Evolutionary conservation across 352 stramenopile genomes (phyloP).

Genomic region (Phytophthora boehmeriae): DNA sequence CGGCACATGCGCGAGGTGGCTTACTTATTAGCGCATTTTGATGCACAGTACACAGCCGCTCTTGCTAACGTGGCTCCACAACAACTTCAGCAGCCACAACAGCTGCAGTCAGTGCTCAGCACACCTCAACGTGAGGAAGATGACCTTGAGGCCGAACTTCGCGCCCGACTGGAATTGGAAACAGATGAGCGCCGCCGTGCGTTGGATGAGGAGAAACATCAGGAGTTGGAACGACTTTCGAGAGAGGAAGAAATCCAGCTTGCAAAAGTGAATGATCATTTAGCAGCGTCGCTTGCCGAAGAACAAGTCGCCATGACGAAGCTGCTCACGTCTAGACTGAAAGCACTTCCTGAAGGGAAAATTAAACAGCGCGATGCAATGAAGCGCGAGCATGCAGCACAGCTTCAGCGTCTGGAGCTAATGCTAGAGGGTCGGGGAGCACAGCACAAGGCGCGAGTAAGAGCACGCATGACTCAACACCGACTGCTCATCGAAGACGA

Average conservation of each 20-base stretch:
- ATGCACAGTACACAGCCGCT: constrained; percentile 23
- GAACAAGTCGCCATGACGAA: constrained; percentile 48
- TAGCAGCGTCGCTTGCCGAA: constrained; percentile 32
- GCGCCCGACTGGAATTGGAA: constrained; percentile 55
- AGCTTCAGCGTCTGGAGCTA: constrained; percentile 49
- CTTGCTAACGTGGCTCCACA: constrained; percentile 10
- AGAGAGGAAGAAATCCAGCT: constrained; percentile 35
- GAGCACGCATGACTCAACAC: constrained; percentile 25
- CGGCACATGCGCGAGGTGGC: constrained; percentile 53
- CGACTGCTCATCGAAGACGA: constrained; percentile 52
- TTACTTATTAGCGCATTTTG: constrained; percentile 53
- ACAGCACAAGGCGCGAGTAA: constrained; percentile 33
- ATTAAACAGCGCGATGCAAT: constrained; percentile 15
- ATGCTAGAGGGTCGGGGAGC: constrained; percentile 51
- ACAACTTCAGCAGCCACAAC: constrained; percentile 17
- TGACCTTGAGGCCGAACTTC: constrained; percentile 52
- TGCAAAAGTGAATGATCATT: constrained; percentile 23
- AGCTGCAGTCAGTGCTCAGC: constrained; percentile 12
- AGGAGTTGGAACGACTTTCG: constrained; percentile 35
- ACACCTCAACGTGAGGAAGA: constrained; percentile 23
- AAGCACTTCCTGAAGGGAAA: constrained; percentile 8
- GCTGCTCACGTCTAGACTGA: constrained; percentile 30
- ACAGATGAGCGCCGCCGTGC: constrained; percentile 49
- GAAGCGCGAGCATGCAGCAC: constrained; percentile 38
- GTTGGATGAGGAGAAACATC: constrained; percentile 41